A percentile compares a stretch with the other conserved stretches of the same genome.
These are phyloP conservation scores for Arachnopeziza araneosa DNA, from an alignment of 2,329 filamentous ascomycete species.

Conservation along the genomic window DNA sequence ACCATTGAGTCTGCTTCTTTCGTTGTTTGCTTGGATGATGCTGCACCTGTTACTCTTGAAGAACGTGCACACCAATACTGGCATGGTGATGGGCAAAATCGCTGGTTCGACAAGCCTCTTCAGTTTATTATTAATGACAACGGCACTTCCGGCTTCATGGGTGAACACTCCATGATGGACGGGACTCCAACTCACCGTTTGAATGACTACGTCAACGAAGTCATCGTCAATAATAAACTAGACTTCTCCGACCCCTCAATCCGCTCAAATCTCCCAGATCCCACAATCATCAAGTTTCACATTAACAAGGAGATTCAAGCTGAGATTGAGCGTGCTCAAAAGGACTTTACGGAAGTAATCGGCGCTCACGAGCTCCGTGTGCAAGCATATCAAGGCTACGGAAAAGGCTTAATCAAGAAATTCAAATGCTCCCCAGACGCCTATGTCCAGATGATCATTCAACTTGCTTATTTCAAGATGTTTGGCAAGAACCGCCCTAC, in stretches of 20 bases:
- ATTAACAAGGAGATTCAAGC: constrained; percentile 66
- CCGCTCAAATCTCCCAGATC: constrained; percentile 80
- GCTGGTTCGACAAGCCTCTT: constrained; percentile 96
- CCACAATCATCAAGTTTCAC: constrained; percentile 70
- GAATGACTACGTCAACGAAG: constrained; percentile 88
- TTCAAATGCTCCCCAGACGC: constrained; percentile 98
- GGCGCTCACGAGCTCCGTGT: constrained; percentile 85
- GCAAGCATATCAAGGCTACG: constrained; percentile 94
- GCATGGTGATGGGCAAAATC: constrained; percentile 93
- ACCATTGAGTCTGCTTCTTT: constrained; percentile 87
- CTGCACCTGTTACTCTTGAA: constrained; percentile 84
- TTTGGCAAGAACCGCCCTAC: constrained; percentile 96
- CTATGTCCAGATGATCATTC: constrained; percentile 97
- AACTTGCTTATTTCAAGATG: constrained; percentile 98
- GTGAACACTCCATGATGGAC: constrained; percentile 99
- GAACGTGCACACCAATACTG: constrained; percentile 96
- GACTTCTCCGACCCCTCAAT: constrained; percentile 70
- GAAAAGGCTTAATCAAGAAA: constrained; percentile 98
- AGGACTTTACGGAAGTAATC: constrained; percentile 78
- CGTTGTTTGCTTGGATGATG: constrained; percentile 88
- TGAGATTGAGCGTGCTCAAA: constrained; percentile 72
- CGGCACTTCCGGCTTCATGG: constrained; percentile 94
- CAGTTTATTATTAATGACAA: constrained; percentile 99
- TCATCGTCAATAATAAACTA: constrained; percentile 91
- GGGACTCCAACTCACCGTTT: constrained; percentile 95